phyloP scores from a whole-genome alignment of 192 early-diverging fungal genomes.

The Coemansia sp. region DNA sequence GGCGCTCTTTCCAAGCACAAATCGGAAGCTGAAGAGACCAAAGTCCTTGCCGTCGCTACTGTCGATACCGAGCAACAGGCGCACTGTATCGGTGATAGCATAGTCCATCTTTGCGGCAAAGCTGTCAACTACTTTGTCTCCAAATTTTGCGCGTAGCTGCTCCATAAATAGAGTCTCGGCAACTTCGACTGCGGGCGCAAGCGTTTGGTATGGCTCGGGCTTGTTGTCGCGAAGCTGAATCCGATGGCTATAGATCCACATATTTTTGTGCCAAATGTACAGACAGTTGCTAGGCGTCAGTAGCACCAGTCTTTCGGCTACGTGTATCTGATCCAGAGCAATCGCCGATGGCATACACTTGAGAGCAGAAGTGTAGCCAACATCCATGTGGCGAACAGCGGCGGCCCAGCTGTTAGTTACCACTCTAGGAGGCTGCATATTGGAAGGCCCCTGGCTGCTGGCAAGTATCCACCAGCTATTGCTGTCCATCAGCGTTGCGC shows the following conservation, averaged over 20 bases:
- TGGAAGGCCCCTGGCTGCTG: constrained; percentile 20
- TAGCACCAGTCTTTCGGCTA: constrained; percentile 32
- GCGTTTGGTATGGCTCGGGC: constrained; percentile 36
- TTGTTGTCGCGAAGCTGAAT: constrained; percentile 18
- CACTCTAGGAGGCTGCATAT: constrained; percentile 22
- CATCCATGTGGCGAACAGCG: constrained; percentile 49
- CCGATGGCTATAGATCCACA: constrained; percentile 12
- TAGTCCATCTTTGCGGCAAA: constrained; percentile 13
- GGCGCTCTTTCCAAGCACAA: constrained; percentile 20
- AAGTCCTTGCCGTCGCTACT: constrained; percentile 37
- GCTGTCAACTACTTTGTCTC: not conserved
- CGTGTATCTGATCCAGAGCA: constrained; percentile 21
- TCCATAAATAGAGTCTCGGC: constrained; percentile 21
- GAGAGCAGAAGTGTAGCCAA: constrained; percentile 45
- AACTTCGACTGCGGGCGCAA: constrained; percentile 23
- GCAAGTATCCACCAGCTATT: constrained; percentile 48
- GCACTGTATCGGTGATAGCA: constrained; percentile 18
- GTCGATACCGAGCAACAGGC: constrained; percentile 32
- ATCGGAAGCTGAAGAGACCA: constrained; percentile 47
- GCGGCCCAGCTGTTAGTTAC: constrained; percentile 41
- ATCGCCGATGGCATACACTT: constrained; percentile 31
- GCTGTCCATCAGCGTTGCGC: constrained; percentile 42
- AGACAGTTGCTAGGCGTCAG: constrained; percentile 39
- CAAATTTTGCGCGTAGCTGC: constrained; percentile 22
- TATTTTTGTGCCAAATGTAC: constrained; percentile 31